phyloP scores from a whole-genome alignment of 805 yeast species.

The Candida morakotiae region DNA sequence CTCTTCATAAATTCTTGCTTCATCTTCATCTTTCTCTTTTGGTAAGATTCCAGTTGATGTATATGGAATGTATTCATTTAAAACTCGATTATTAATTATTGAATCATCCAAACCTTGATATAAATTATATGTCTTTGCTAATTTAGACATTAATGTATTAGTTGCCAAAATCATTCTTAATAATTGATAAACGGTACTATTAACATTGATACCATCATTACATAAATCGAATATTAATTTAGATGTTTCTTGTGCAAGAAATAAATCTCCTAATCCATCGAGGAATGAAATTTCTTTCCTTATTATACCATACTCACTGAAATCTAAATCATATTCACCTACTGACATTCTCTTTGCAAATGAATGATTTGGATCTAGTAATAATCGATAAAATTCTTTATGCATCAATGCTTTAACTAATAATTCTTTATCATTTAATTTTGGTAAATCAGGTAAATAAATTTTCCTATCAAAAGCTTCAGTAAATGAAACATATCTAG shows the following conservation, averaged over 20 bases:
- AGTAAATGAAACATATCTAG: conserved; percentile 17
- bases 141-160: conserved; percentile 32
- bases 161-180: conserved; percentile 33
- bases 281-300: conserved; percentile 33
- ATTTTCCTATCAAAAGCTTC: conserved; percentile 22
- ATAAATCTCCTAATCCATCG: conserved; percentile 41
- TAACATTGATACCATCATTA: conserved; percentile 8
- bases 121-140: conserved; percentile 32
- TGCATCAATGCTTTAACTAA: conserved; percentile 35
- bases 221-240: conserved; percentile 24
- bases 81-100: conserved; percentile 12
- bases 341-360: conserved; percentile 18
- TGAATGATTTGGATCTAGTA: conserved; percentile 22
- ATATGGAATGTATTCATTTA: conserved; percentile 23
- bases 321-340: conserved; percentile 16
- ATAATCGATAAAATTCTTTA: conserved; percentile 31
- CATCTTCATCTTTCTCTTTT: conserved; percentile 10
- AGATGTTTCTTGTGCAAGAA: conserved; percentile 33
- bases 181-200: conserved; percentile 11
- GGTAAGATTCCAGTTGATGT: conserved; percentile 12
- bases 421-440: conserved; percentile 21
- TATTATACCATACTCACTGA: conserved; percentile 18
- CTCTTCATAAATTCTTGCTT: conserved; percentile 28
- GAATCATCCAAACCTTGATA: conserved; percentile 32
- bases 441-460: conserved; percentile 32